Evolutionary conservation across 2,329 filamentous ascomycete genomes (phyloP), one percentile per base, ranked within the genome.

Genomic region (Colletotrichum karsti): DNA sequence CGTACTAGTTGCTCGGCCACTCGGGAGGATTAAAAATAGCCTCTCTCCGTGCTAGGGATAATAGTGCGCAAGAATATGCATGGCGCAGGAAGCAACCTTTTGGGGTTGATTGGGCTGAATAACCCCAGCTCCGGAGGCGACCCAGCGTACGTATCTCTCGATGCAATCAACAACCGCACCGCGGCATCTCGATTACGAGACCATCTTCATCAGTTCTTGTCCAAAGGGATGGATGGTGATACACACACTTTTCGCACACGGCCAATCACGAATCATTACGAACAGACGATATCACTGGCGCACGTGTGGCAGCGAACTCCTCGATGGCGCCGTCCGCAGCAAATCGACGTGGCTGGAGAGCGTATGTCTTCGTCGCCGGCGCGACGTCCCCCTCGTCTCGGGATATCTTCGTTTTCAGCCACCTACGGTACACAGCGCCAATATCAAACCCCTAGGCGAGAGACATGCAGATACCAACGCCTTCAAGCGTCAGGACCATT

Each of bases 11-110:
- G 46, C 46, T 28, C 28, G 51, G 42, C 63, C 44, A 10, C 28
- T 13, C 53, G n/a, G 37, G 37, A 58, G 10, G 6, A 39, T 48
- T 67, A 67, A 58, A 64, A 64, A 53, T 53, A 58, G 44, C 37
- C 30, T n/a, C n/a, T n/a, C n/a, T 6, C 18, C 46, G 15, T 46
- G 26, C 24, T n/a, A 64, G 44, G 37, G 33, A 30, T 44, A 37
- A 57, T n/a, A n/a, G n/a, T n/a, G n/a, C n/a, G n/a, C n/a, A n/a
- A n/a, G n/a, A n/a, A n/a, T n/a, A n/a, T 37, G 54, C 48, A 20
- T 15, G n/a, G 55, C 62, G 54, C 56, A 54, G 46, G 54, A 59
- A 39, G 30, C 51, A 26, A 28, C 28, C 50, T 35, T 35, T 8
- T 3, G n/a, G 30, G 20, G 7, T 54, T 54, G 30, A 37, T 30